Percentiles rank a stretch among this genome's conserved stretches.
Evolutionary conservation across 768 basidiomycete species (phyloP).

Genomic region (Serendipita sp.): DNA sequence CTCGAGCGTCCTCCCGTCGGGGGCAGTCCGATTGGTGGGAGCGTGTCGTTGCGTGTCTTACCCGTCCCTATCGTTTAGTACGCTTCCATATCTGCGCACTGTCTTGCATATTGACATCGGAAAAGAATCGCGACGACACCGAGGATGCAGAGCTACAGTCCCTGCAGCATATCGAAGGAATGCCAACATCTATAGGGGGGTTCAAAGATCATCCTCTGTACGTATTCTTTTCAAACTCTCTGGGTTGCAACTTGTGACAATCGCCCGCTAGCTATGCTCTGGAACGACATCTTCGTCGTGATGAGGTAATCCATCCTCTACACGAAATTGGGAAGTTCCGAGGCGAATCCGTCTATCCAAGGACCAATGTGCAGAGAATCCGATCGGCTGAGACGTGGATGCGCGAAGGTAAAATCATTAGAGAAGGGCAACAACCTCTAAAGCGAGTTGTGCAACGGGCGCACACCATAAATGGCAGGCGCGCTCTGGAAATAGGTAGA

Average conservation of each 20-base stretch:
- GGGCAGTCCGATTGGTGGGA: constrained; percentile 76
- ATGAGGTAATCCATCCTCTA: constrained; percentile 67
- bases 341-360: constrained; percentile 82
- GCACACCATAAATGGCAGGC: constrained; percentile 57
- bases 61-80: constrained; percentile 72
- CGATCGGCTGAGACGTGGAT: constrained; percentile 94
- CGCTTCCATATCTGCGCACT: constrained; percentile 11
- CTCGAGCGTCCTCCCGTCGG: constrained; percentile 49
- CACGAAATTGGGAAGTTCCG: constrained; percentile 82
- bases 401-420: constrained; percentile 62
- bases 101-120: constrained; percentile 7
- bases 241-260: too few relatives aligned
- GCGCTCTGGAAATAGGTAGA: constrained; percentile 50
- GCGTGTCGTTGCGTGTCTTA: constrained; percentile 41
- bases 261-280: constrained; percentile 51
- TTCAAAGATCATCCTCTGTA: constrained; percentile 95
- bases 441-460: constrained; percentile 81
- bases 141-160: constrained; percentile 80
- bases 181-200: constrained; percentile 79
- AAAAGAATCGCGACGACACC: constrained; percentile 75
- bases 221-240: background rate
- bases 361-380: constrained; percentile 65
- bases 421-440: constrained; percentile 63
- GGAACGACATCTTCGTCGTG: constrained; percentile 71
- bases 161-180: constrained; percentile 69